phyloP scores from a whole-genome alignment of 805 yeast species.

The Alloascoidea africana region DNA sequence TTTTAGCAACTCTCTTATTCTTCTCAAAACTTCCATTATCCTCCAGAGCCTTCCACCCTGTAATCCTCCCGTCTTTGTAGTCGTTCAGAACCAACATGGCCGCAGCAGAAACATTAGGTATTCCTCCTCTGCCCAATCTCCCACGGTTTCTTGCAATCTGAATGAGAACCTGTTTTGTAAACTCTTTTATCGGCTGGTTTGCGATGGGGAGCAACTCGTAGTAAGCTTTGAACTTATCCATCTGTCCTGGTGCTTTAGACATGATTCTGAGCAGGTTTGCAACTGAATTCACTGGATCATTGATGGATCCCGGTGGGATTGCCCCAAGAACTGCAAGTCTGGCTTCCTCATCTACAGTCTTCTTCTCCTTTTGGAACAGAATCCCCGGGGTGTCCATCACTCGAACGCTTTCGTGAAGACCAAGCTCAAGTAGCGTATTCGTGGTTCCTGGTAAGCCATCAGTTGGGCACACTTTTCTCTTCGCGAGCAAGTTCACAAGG shows the following conservation, averaged over 20 bases:
- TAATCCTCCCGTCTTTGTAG: slow-evolving; percentile 93
- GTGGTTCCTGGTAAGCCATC: not conserved
- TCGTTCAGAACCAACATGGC: slow-evolving; percentile 74
- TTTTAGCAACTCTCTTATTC: not conserved
- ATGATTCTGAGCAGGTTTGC: slow-evolving; percentile 62
- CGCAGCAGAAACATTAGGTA: slow-evolving; percentile 80
- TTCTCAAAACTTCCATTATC: slow-evolving; percentile 19
- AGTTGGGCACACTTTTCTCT: slow-evolving; percentile 1
- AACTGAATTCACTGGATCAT: slow-evolving; percentile 76
- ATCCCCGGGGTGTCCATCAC: not conserved
- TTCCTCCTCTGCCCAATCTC: slow-evolving; percentile 81
- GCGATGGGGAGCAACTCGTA: slow-evolving; percentile 78
- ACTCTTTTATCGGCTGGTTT: slow-evolving; percentile 54
- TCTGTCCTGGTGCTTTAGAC: slow-evolving; percentile 51
- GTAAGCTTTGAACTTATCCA: slow-evolving; percentile 48
- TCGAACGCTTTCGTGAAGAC: not conserved
- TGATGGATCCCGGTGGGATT: slow-evolving; percentile 70
- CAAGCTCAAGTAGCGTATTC: not conserved
- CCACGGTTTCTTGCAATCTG: slow-evolving; percentile 91
- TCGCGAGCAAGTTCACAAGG: slow-evolving; percentile 67
- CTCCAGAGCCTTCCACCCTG: slow-evolving; percentile 55
- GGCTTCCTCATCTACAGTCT: slow-evolving; percentile 61
- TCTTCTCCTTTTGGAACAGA: slow-evolving; percentile 6
- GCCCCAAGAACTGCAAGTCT: slow-evolving; percentile 81
- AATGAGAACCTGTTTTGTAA: slow-evolving; percentile 73